Base-by-base conservation (phyloP, 345 rosid genomes). In the Aethionema arabicum region DNA sequence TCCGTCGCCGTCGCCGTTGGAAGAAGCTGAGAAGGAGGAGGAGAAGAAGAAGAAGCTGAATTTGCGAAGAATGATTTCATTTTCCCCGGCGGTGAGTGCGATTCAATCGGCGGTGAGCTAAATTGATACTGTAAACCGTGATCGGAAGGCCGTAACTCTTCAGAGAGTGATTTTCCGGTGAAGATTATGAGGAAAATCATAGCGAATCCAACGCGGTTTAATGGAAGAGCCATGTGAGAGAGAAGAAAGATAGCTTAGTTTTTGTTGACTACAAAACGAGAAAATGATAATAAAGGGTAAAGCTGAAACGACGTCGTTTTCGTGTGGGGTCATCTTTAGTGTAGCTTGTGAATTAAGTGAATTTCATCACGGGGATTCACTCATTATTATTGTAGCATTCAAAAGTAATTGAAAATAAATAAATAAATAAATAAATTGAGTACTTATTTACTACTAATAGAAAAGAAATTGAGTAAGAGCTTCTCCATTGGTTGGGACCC, bases 71-170 rank as follows among this genome's bases (percentile, higher is more conserved):
- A 86, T 0, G 79, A 64, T 65, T 11, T 56, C 93, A 83, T 80
- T 44, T 75, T 66, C 0, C 63, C 70, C 27, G 70, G 74, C 8
- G 85, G 72, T 5, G 85, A 52, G 0, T 70, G 59, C 32, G 52
- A 63, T 30, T 45, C 70, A 5, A 58, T 60, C 6, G 47, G 56
- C 29, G 79, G 84, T 13, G 85, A 78, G 11, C 63, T 42, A 63
- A 40, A 32, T 60, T 82, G 87, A 58, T 75, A 80, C 52, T 69
- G 81, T 55, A 85, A 49, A 4, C 91, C 91, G 60, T 85, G 91
- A 43, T 85, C 79, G 0, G 87, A 79, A n/a, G 91, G 87, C n/a
- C 91, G 72, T 43, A 82, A n/a, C 15, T 71, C 91, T 32, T 74
- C 65, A 13, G 77, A 67, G 16, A 38, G 27, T 6, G 79, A 51